Conservation (phyloP, 2,329 filamentous ascomycete species). For the Claviceps sp. region DNA sequence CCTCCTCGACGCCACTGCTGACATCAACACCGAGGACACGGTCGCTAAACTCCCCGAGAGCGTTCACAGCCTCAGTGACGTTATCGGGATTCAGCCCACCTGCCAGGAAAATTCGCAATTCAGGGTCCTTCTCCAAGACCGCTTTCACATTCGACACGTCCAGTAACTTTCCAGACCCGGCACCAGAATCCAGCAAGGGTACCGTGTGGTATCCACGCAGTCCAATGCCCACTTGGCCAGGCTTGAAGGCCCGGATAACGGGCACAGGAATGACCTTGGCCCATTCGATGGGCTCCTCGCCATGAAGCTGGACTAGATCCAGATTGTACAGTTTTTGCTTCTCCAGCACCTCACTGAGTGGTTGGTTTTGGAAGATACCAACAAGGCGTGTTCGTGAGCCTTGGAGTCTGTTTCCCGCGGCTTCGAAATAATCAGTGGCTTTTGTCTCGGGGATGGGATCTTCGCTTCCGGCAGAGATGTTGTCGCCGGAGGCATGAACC, state of each 20-base stretch:
- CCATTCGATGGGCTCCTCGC: constrained; percentile 87
- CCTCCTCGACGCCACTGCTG: constrained; percentile 81
- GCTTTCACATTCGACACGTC: constrained; percentile 57
- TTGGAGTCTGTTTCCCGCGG: constrained; percentile 33
- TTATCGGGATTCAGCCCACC: constrained; percentile 76
- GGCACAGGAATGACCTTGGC: constrained; percentile 78
- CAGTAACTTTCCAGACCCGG: constrained; percentile 68
- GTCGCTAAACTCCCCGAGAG: constrained; percentile 43
- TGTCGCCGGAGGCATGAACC: constrained; percentile 54
- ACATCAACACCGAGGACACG: constrained; percentile 78
- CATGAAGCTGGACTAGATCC: constrained; percentile 87
- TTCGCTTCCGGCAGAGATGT: constrained; percentile 19
- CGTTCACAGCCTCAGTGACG: constrained; percentile 50
- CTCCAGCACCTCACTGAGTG: constrained; percentile 66
- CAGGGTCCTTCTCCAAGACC: constrained; percentile 51
- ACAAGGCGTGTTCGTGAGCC: constrained; percentile 61
- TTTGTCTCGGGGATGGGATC: constrained; percentile 14
- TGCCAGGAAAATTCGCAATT: constrained; percentile 67
- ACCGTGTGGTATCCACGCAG: constrained; percentile 69
- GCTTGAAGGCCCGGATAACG: constrained; percentile 75
- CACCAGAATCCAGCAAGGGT: constrained; percentile 75
- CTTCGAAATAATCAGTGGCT: constrained; percentile 59
- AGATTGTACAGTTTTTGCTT: constrained; percentile 64
- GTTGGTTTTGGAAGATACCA: constrained; percentile 88
- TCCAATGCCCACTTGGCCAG: constrained; percentile 57